Percentiles rank a stretch among this genome's conserved stretches.
Evolutionary conservation across 176 grass and related monocot genomes (phyloP).

Genomic region (Musa acuminata): DNA sequence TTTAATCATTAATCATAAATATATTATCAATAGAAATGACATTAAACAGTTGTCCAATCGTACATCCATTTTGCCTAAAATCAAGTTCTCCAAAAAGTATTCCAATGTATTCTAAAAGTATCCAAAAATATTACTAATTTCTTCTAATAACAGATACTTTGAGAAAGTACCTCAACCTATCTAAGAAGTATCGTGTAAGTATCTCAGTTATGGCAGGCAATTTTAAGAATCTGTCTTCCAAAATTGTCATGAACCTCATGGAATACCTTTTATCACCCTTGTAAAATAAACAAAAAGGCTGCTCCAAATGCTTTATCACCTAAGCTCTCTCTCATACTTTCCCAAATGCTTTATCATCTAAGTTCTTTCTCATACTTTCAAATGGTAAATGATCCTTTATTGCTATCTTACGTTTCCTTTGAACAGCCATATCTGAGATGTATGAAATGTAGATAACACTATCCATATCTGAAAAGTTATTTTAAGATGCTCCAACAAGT

Average conservation of each 20-base stretch:
- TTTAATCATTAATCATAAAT: too few relatives aligned
- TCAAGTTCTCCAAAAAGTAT: too few relatives aligned
- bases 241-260: not conserved
- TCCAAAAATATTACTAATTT: not conserved
- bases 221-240: not conserved
- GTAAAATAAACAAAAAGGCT: too few relatives aligned
- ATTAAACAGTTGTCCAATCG: too few relatives aligned
- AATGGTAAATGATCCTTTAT: not conserved
- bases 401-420: not conserved
- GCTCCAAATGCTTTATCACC: not conserved
- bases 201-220: not conserved
- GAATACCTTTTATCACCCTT: too few relatives aligned
- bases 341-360: not conserved
- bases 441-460: not conserved
- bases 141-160: not conserved
- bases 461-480: not conserved
- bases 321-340: not conserved
- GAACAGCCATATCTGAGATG: not conserved
- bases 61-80: too few relatives aligned
- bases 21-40: too few relatives aligned
- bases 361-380: not conserved
- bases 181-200: not conserved
- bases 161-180: not conserved
- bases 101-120: not conserved
- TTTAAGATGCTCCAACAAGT: not conserved